phyloP scores from a whole-genome alignment of 176 grass and related monocot species.

The Lolium rigidum region DNA sequence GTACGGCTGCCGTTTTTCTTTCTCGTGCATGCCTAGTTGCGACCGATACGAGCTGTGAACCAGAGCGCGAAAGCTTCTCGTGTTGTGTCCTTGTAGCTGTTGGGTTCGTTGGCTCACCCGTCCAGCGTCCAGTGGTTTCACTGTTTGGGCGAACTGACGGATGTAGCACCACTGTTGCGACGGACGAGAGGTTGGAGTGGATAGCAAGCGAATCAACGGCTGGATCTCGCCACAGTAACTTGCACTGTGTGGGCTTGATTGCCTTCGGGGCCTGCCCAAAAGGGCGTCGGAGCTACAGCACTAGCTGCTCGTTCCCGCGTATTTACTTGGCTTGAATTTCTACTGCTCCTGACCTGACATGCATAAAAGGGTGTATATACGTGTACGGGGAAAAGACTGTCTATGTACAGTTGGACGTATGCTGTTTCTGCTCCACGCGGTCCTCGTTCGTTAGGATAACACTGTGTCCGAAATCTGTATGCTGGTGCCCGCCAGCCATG shows the following conservation, averaged over 20 bases:
- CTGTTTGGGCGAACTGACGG: constrained; percentile 13
- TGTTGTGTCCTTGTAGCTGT: not conserved
- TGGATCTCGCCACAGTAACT: constrained; percentile 6
- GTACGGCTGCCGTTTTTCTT: too few relatives aligned
- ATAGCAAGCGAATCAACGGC: constrained; percentile 34
- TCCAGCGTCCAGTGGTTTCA: not conserved
- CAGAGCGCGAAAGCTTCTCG: constrained; percentile 20
- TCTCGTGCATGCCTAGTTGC: too few relatives aligned
- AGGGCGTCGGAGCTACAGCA: not conserved
- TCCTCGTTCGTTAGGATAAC: not conserved
- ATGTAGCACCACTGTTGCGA: not conserved
- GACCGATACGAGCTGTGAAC: too few relatives aligned
- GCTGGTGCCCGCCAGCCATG: not conserved
- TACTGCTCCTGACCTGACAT: not conserved
- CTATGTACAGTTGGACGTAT: not conserved
- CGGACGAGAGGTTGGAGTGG: not conserved
- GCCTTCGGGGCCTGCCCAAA: not conserved
- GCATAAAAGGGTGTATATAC: constrained; percentile 16
- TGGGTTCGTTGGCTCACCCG: not conserved
- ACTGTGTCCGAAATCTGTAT: not conserved
- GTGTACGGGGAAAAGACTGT: not conserved
- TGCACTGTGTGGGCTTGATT: constrained; percentile 26
- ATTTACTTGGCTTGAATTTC: constrained; percentile 7
- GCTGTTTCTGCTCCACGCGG: constrained; percentile 3
- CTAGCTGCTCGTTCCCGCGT: not conserved